Base-by-base conservation (phyloP, 352 stramenopile species). In the Labyrinthula sp. region DNA sequence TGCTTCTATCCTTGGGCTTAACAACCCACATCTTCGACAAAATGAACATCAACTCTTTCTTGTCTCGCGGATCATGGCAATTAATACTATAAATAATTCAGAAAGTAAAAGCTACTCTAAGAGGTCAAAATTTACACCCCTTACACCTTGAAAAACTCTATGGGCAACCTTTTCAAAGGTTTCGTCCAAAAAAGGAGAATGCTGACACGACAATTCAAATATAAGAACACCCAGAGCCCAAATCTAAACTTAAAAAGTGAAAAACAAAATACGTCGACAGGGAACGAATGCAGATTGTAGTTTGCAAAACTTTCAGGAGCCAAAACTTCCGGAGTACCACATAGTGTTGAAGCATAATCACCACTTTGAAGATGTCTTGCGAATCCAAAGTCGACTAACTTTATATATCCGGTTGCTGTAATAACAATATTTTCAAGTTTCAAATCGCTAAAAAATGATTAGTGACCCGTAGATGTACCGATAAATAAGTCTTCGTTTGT, bases 291-390 rank as follows among this genome's bases (percentile, higher is more conserved):
- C 1, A 50, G 52, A 25, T 54, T 48, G n/a, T 35, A 26, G 72
- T 87, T 58, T 21, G 92, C 66, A 8, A 92, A 61, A n/a, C n/a
- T n/a, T 62, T 93, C 82, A 0, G 82, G 82, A 0, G 82, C 79
- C 38, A 92, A 70, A 45, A 92, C 92, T 55, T 87, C 75, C n/a
- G 82, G 81, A 12, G 82, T 92, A 28, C 82, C 82, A 47, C 82
- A 93, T 29, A 91, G 71, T 3, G 70, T 79, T 48, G 56, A 45
- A 1, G 50, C 56, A 43, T 48, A 28, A 3, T 12, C 36, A 18
- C 38, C 49, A 14, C 46, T 39, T 48, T 20, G 21, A 30, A 75
- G 48, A 37, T 57, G 23, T 40, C 63, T 65, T 17, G 60, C 60
- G 25, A 64, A 68, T n/a, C 55, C 56, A 30, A 67, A 60, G 30